Base-by-base conservation (phyloP, 805 yeast species). In the Priceomyces carsonii region DNA sequence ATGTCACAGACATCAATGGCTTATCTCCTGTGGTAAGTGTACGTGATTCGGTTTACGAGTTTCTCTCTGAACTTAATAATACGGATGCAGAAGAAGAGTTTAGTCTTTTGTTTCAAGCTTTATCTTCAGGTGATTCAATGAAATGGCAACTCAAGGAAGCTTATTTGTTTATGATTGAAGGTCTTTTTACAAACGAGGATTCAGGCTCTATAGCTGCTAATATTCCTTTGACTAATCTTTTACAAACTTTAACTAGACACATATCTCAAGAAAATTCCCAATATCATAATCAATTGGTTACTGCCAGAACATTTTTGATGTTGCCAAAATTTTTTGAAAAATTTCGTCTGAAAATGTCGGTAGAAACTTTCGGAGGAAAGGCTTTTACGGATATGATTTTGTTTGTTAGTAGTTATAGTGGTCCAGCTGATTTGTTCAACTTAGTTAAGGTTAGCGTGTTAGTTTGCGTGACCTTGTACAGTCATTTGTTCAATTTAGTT, bases 1-100 rank as follows among this genome's bases (percentile, higher is more conserved):
- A 78, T 55, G 85, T 87, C 5, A 75, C 89, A 2, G 82, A 78
- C 22, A 89, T 85, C 38, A 70, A 86, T 2, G 96, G 88, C 1
- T 68, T 89, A 20, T 62, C 81, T 0, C 62, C 80, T 0, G 75
- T 73, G 4, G 28, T 45, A 1, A 57, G 73, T 2, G 73, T 81
- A 1, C 73, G 98, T 35, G 83, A 80, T 32, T 72, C 84, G 0
- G 63, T 81, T 1, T 66, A 68, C 18, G 87, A 82, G 18, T 72
- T 77, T 21, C 44, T 85, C 4, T 59, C 74, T 0, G 80, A 77
- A 14, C 46, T 80, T 22, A 65, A 71, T 23, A 62, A 59, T 4
- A 29, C 33, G 0, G 80, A 77, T 43, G 63, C 73, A 6, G 35
- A 41, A 1, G 21, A 29, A 4, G 30, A 61, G 36, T 59, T 59